Percentiles rank a stretch among this genome's conserved stretches.
phyloP scores from a whole-genome alignment of 2,329 filamentous ascomycete genomes.

The Penicillium sp. region DNA sequence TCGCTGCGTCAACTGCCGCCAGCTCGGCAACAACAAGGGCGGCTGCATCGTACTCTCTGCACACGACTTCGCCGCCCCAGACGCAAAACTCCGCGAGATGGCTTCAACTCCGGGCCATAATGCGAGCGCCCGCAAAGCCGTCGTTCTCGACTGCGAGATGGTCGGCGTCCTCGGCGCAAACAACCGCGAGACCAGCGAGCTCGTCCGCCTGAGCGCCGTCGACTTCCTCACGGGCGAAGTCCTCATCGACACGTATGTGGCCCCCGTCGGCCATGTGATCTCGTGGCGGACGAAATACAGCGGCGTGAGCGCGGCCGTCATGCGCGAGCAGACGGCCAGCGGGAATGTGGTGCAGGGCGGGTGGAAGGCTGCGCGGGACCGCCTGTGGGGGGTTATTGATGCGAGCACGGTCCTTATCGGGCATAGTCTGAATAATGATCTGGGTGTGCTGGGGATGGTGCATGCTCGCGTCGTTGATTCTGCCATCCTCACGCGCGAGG shows the following conservation, averaged over 20 bases:
- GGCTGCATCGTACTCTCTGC: not conserved
- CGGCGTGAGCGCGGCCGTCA: not conserved
- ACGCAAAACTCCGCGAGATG: not conserved
- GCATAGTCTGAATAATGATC: not conserved
- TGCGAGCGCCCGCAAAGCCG: not conserved
- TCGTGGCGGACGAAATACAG: not conserved
- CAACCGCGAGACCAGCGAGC: constrained; percentile 1
- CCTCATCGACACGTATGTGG: not conserved
- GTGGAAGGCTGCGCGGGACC: not conserved
- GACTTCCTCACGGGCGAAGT: constrained; percentile 1
- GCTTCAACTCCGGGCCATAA: not conserved
- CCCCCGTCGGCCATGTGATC: not conserved
- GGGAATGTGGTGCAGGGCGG: not conserved
- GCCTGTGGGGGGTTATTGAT: not conserved
- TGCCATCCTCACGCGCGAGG: not conserved
- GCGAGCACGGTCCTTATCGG: not conserved
- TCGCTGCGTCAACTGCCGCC: not conserved
- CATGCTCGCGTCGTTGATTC: not conserved
- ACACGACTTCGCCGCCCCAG: not conserved
- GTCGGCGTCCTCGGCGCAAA: not conserved
- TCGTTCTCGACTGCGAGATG: constrained; percentile 12
- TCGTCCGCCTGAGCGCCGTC: not conserved
- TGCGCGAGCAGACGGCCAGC: not conserved
- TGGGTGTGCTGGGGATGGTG: not conserved
- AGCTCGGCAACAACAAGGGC: not conserved